A percentile compares a stretch with the other conserved stretches of the same genome.
phyloP scores from a whole-genome alignment of 2,329 filamentous ascomycete species.

The Cercospora zeina region DNA sequence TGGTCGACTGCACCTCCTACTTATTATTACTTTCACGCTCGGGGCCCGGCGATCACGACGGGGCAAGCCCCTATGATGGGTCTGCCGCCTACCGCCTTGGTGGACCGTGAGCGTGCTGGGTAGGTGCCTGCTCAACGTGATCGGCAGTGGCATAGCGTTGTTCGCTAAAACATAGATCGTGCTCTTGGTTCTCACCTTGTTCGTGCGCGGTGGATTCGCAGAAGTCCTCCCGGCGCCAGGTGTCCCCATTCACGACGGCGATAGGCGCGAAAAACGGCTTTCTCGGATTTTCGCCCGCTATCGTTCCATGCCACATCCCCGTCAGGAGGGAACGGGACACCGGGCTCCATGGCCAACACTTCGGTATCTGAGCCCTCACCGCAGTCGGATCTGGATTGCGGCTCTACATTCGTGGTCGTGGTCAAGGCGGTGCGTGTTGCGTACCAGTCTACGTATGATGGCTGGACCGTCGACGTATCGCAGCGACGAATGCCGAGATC shows the following conservation, averaged over 20 bases:
- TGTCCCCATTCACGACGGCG: background rate
- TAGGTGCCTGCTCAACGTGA: background rate
- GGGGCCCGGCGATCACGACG: slow-evolving; percentile 3
- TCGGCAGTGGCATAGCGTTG: slow-evolving; percentile 2
- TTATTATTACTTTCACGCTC: background rate
- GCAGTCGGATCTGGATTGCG: background rate
- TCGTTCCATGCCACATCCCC: background rate
- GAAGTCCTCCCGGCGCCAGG: background rate
- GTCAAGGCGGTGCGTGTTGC: background rate
- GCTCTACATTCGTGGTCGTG: background rate
- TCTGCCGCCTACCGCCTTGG: background rate
- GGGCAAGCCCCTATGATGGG: background rate
- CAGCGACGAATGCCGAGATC: background rate
- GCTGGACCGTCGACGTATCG: background rate
- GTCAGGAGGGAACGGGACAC: background rate
- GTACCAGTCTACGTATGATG: background rate
- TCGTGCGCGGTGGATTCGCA: background rate
- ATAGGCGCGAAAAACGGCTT: background rate
- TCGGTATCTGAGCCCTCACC: background rate
- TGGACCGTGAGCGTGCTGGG: background rate
- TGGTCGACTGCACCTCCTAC: background rate
- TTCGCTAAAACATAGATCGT: background rate
- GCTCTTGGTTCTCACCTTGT: background rate
- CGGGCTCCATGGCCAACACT: background rate
- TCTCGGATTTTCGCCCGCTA: background rate